These are phyloP conservation scores for Fagus sylvatica DNA, from an alignment of 306 rosid species.

Conservation along the genomic window DNA sequence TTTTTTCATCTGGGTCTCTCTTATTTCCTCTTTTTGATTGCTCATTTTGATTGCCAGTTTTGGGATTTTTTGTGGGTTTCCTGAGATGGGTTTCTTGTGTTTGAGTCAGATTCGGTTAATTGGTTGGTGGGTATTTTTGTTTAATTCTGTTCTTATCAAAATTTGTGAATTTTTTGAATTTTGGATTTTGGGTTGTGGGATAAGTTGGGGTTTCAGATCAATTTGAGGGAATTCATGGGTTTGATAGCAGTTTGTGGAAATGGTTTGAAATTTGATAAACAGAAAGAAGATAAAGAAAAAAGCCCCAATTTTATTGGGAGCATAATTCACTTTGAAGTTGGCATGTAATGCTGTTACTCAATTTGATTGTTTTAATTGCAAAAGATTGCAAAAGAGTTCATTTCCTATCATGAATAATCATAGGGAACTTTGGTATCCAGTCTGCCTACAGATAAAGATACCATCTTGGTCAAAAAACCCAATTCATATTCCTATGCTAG, in stretches of 20 bases:
- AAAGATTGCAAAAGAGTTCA: background rate
- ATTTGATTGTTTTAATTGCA: background rate
- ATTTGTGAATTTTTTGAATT: background rate
- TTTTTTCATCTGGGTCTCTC: constrained; percentile 24
- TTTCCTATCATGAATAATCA: background rate
- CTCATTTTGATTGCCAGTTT: background rate
- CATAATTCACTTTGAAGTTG: background rate
- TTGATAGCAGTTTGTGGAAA: background rate
- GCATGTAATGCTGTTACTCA: background rate
- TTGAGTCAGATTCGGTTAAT: constrained; percentile 2
- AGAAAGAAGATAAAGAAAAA: background rate
- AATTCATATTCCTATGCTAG: background rate
- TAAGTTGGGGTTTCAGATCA: background rate
- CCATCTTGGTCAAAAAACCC: background rate
- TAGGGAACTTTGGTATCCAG: background rate
- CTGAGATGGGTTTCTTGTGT: constrained; percentile 5
- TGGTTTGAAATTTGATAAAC: background rate
- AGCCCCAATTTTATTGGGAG: background rate
- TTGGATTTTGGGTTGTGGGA: background rate
- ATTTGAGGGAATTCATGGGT: background rate
- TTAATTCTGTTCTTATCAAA: background rate
- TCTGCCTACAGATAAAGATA: background rate
- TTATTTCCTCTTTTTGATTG: constrained; percentile 11
- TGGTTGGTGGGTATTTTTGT: background rate
- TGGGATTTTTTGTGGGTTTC: background rate